Base-by-base conservation (phyloP, 768 basidiomycete species). In the Gloeophyllum trabeum region DNA sequence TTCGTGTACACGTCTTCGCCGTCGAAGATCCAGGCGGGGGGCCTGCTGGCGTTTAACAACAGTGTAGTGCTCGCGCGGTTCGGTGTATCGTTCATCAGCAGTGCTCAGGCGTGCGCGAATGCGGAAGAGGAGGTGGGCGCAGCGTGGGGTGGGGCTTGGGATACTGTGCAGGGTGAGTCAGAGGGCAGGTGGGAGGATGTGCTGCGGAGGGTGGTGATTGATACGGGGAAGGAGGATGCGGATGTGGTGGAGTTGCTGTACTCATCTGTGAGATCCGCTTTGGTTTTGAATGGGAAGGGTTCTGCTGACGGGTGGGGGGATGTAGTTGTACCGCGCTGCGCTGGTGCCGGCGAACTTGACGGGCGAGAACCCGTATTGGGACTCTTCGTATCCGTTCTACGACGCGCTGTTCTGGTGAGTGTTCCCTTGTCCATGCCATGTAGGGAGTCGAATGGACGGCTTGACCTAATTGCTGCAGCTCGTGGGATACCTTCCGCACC, bases 401-500 rank as follows among this genome's bases (percentile, higher is more conserved):
- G 71, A 74, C 39, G 66, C 71, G 2, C 50, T 72, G 24, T 73
- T 73, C 54, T 72, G 70, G 71, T 69, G 39, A 41, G 59, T 46
- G 20, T 25, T n/a, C 18, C n/a, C 6, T 24, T 10, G 5, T 37
- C 24, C 37, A 24, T 38, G 22, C 35, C 10, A 22, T 2, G 6
- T 19, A 10, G 10, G 37, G 37, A 36, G 38, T 6, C 41, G 54
- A 16, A 43, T 26, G n/a, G n/a, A n/a, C n/a, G n/a, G n/a, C n/a
- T n/a, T n/a, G n/a, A n/a, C n/a, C 19, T 28, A 7, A 20, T 39
- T 20, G 39, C 7, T 28, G 10, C 40, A 72, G 71, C 52, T 72
- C 71, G 4, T 74, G 71, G 71, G 71, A 74, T 46, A 68, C 67
- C 0, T 71, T 72, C 63, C 64, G 71, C 35, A 72, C 70, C 4